Base-by-base conservation (phyloP, 192 early-diverging fungal genomes). In the Coemansia furcata region DNA sequence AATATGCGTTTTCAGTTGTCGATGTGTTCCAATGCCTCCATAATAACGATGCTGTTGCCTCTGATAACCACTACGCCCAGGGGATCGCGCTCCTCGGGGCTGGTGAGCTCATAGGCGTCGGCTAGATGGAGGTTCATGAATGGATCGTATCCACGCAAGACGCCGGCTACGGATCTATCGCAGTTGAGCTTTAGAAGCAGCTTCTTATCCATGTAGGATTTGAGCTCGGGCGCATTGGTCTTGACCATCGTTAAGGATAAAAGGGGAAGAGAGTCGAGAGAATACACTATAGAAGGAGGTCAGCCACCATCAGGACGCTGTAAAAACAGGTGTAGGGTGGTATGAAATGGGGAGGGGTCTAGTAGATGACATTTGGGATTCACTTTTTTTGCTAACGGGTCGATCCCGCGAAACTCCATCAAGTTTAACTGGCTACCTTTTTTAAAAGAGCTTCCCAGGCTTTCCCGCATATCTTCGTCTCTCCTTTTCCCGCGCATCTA, bases 81-180 rank as follows among this genome's bases (percentile, higher is more conserved):
- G 1, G 86, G 66, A n/a, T 84, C 66, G 47, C 85, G 87, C 63
- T 93, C 88, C 26, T 84, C 85, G 2, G 86, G 86, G 7, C 83
- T 84, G 17, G 91, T 78, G 62, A 92, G 89, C 75, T 99, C 97
- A 33, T 90, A 84, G 29, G 95, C 88, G 43, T 98, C 93, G 63
- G 95, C 97, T 67, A 99, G 77, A 37, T 98, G 95, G 67, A 99
- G 73, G 85, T 99, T 99, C 98, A 99, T 97, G 84, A 98, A 99
- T 19, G 98, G 90, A 73, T 99, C 98, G 72, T 89, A 99, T n/a
- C 98, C 97, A 46, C 98, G 92, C 73, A 99, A 89, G 37, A 98
- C 82, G 37, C 98, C 98, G n/a, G 89, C 91, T 36, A 99, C 92
- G 70, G 89, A 88, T 52, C 98, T 87, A 73, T 87, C 88, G 44